phyloP scores from a whole-genome alignment of 768 basidiomycete genomes.

The Lyophyllum shimeji region DNA sequence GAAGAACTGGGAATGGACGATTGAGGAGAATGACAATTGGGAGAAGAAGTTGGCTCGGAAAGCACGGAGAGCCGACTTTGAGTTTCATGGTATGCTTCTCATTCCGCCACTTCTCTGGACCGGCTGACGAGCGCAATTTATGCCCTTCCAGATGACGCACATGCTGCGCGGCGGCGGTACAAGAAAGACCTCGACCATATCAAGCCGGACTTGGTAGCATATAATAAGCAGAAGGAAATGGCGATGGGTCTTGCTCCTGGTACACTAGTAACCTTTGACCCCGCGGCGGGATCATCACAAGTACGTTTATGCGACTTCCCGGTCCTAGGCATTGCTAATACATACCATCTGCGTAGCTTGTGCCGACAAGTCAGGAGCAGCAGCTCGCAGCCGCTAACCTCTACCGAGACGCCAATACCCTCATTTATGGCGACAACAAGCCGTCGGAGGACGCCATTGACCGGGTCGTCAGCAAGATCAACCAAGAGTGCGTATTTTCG shows the following conservation, averaged over 20 bases:
- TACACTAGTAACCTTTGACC: slow-evolving; percentile 62
- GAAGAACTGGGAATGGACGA: slow-evolving; percentile 94
- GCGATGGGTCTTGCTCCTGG: slow-evolving; percentile 75
- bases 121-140: too few relatives aligned
- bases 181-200: slow-evolving; percentile 89
- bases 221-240: slow-evolving; percentile 87
- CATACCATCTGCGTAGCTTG: slow-evolving; percentile 33
- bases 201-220: slow-evolving; percentile 84
- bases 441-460: slow-evolving; percentile 96
- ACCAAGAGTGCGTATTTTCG: slow-evolving; percentile 73
- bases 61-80: slow-evolving; percentile 80
- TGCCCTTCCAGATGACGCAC: slow-evolving; percentile 69
- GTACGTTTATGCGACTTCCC: slow-evolving; percentile 23
- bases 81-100: slow-evolving; percentile 78
- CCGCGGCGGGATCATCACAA: slow-evolving; percentile 43
- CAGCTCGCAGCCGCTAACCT: slow-evolving; percentile 74
- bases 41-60: slow-evolving; percentile 87
- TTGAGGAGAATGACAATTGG: slow-evolving; percentile 97
- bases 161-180: slow-evolving; percentile 86
- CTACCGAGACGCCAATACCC: slow-evolving; percentile 91
- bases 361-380: slow-evolving; percentile 60
- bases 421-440: slow-evolving; percentile 94
- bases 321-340: slow-evolving; percentile 8
- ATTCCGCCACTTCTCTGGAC: too few relatives aligned
- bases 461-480: slow-evolving; percentile 86